Evolutionary conservation across 2,329 filamentous ascomycete genomes (phyloP).

Genomic region (Microdochium nivale): DNA sequence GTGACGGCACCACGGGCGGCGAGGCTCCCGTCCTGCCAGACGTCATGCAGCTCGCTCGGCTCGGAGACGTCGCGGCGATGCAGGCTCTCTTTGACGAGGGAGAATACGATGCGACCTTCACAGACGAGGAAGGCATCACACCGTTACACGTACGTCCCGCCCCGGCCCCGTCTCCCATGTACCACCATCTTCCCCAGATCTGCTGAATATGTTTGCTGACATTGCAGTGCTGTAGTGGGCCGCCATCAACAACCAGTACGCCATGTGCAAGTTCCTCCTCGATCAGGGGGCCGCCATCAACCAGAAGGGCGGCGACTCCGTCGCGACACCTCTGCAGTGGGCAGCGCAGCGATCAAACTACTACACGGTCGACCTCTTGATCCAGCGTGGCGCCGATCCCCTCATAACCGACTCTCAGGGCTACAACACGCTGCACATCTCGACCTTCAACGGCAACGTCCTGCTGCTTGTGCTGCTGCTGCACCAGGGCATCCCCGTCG

Average conservation of each 20-base stretch:
- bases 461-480: slow-evolving; percentile 81
- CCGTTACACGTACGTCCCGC: slow-evolving; percentile 93
- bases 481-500: slow-evolving; percentile 91
- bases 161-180: slow-evolving; percentile 96
- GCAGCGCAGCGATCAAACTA: slow-evolving; percentile 94
- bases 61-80: slow-evolving; percentile 80
- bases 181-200: slow-evolving; percentile 76
- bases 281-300: slow-evolving; percentile 82
- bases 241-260: slow-evolving; percentile 96
- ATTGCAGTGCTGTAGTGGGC: slow-evolving; percentile 62
- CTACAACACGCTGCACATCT: slow-evolving; percentile 95
- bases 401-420: slow-evolving; percentile 89
- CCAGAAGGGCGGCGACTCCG: slow-evolving; percentile 87
- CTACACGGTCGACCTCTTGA: slow-evolving; percentile 87
- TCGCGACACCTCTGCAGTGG: slow-evolving; percentile 93
- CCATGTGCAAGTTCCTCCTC: slow-evolving; percentile 92
- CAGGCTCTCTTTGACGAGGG: slow-evolving; percentile 81
- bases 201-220: slow-evolving; percentile 6
- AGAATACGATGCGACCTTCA: slow-evolving; percentile 73
- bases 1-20: neutral
- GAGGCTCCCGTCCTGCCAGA: slow-evolving; percentile 51
- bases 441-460: slow-evolving; percentile 93
- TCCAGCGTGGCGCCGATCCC: slow-evolving; percentile 86
- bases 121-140: slow-evolving; percentile 89
- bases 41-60: slow-evolving; percentile 88